A percentile compares a stretch with the other conserved stretches of the same genome.
phyloP scores from a whole-genome alignment of 1,139 yeast species.

The Suhomyces bokatorum region DNA sequence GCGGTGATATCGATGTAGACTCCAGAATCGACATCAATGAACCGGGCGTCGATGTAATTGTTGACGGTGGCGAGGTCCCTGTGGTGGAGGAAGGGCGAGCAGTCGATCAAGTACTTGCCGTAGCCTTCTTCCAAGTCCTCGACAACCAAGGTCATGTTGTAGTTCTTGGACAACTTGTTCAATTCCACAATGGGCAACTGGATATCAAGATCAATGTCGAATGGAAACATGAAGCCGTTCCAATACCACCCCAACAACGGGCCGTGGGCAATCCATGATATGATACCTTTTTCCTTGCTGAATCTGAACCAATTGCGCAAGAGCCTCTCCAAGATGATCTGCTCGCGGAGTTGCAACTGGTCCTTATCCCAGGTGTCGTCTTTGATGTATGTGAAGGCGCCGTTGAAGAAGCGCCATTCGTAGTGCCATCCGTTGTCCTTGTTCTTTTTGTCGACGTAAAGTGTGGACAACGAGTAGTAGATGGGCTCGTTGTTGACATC shows the following conservation, averaged over 20 bases:
- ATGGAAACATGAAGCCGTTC: constrained; percentile 20
- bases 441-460: constrained; percentile 26
- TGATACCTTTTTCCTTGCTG: constrained; percentile 33
- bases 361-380: constrained; percentile 27
- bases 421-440: constrained; percentile 41
- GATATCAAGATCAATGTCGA: constrained; percentile 18
- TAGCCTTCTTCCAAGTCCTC: constrained; percentile 16
- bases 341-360: constrained; percentile 27
- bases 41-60: constrained; percentile 18
- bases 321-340: constrained; percentile 29
- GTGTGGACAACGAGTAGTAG: constrained; percentile 38
- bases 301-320: constrained; percentile 25
- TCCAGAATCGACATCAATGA: constrained; percentile 18
- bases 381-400: constrained; percentile 31
- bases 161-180: constrained; percentile 11
- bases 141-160: constrained; percentile 17
- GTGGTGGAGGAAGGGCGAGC: constrained; percentile 15
- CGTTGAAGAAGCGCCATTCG: constrained; percentile 43
- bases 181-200: constrained; percentile 18
- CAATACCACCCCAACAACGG: constrained; percentile 33
- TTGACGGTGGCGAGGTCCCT: constrained; percentile 13
- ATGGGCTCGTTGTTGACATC: constrained; percentile 24
- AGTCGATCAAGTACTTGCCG: constrained; percentile 17
- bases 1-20: constrained; percentile 19
- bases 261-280: constrained; percentile 34